These are phyloP conservation scores for Mycosphaerella arachidis DNA, from an alignment of 2,329 filamentous ascomycete genomes.

Conservation along the genomic window DNA sequence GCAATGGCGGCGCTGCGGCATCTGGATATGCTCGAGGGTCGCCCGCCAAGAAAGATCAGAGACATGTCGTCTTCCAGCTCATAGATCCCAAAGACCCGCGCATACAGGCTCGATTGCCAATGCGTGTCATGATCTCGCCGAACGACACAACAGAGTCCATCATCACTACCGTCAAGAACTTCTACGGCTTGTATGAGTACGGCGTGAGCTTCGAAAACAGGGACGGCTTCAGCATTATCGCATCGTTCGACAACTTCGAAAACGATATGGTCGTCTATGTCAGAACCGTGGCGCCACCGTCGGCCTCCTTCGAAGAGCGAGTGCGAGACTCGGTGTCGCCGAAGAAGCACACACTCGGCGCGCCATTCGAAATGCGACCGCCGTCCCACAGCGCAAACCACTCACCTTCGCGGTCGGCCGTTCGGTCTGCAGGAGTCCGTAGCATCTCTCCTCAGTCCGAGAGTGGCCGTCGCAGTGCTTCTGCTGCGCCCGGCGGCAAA, in stretches of 20 bases:
- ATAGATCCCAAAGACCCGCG: constrained; percentile 42
- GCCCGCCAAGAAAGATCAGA: constrained; percentile 44
- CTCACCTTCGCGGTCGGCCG: constrained; percentile 62
- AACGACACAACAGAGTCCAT: constrained; percentile 98
- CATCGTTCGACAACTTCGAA: constrained; percentile 90
- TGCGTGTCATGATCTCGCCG: constrained; percentile 85
- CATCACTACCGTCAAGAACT: constrained; percentile 97
- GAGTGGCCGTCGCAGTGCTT: constrained; percentile 71
- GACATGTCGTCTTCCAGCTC: constrained; percentile 76
- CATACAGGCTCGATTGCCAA: constrained; percentile 64
- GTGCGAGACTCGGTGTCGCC: constrained; percentile 37
- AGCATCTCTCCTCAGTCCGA: constrained; percentile 70
- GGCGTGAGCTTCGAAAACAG: constrained; percentile 95
- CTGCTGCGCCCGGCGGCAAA: constrained; percentile 58
- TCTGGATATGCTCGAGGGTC: constrained; percentile 28
- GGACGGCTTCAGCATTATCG: constrained; percentile 83
- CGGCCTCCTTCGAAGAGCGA: constrained; percentile 17
- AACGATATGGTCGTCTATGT: constrained; percentile 94
- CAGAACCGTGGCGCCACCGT: constrained; percentile 42
- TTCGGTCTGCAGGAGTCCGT: constrained; percentile 67
- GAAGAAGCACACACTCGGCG: constrained; percentile 56
- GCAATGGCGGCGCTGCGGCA: constrained; percentile 19
- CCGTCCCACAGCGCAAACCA: constrained; percentile 57
- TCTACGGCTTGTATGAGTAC: constrained; percentile 88
- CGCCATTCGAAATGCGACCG: constrained; percentile 61